phyloP scores from a whole-genome alignment of 805 yeast genomes.

The Debaryomyces hansenii region DNA sequence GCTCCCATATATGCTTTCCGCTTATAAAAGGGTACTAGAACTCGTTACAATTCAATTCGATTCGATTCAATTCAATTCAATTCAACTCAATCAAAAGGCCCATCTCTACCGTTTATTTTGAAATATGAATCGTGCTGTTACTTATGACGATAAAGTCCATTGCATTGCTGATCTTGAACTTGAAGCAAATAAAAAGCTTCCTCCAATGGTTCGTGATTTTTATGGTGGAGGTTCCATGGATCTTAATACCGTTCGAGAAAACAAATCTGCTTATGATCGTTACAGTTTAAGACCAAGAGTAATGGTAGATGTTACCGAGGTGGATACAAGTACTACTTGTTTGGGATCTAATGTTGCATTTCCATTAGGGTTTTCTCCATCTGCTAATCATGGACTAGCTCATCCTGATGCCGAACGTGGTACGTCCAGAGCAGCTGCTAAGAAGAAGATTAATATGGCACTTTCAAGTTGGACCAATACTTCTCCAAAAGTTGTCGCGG shows the following conservation, averaged over 20 bases:
- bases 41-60: no score
- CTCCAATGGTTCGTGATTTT: no score
- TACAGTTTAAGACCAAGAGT: slow-evolving; percentile 24
- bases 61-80: no score
- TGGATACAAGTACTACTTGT: slow-evolving; percentile 15
- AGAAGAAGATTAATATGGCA: slow-evolving; percentile 8
- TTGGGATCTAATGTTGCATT: slow-evolving; percentile 19
- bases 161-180: no score
- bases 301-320: slow-evolving; percentile 21
- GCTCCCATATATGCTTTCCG: no score
- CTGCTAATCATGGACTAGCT: slow-evolving; percentile 30
- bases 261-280: slow-evolving; percentile 19
- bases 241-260: slow-evolving; percentile 20
- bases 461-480: slow-evolving; percentile 1
- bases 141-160: no score
- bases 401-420: slow-evolving; percentile 29
- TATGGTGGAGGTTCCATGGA: slow-evolving; percentile 22
- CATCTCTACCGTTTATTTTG: no score
- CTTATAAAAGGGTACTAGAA: no score
- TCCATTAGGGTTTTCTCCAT: slow-evolving; percentile 34
- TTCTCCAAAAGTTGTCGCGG: not conserved
- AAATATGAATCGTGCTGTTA: no score
- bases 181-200: no score
- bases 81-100: not conserved
- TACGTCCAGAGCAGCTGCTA: slow-evolving; percentile 27